Evolutionary conservation across 2,329 filamentous ascomycete species (phyloP), one percentile per base, ranked within the genome.

Genomic region (Colletotrichum phormii): DNA sequence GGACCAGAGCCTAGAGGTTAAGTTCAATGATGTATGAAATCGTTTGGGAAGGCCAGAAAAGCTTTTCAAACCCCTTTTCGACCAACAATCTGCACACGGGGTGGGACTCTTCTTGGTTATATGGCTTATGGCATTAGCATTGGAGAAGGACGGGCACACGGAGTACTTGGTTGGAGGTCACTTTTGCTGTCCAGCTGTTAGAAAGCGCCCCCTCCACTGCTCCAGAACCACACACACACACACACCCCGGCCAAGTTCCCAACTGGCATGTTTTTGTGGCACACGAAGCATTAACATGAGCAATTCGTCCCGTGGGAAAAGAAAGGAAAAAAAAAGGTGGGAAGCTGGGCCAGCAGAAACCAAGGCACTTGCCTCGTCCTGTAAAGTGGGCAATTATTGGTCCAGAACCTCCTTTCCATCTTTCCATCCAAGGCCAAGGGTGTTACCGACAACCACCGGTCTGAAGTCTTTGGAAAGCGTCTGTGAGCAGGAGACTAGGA

Each of bases 311-410:
- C 60, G 33, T 72, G 70, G 66, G n/a, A n/a, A n/a, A n/a, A n/a
- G n/a, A n/a, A n/a, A 31, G 59, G 63, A 64, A 31, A 55, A 69
- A 65, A 51, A 55, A 60, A 49, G 60, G 60, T 60, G 58, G 65
- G 61, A 59, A 60, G 60, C 49, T 55, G 33, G 33, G 33, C 65
- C n/a, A n/a, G n/a, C 46, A 55, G 35, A 70, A 69, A 64, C 29
- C 66, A 58, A 61, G 71, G 60, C 60, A 72, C 35, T 72, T 64
- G 54, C 61, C 46, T 64, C 66, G 29, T 51, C 37, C 66, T 42
- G 42, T 46, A 64, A 70, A 70, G 51, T 59, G 64, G 59, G 69
- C 69, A 68, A 46, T 68, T 64, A 63, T 68, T 72, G 69, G 69
- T 54, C 69, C 69, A 71, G 57, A 67, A 67, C 46, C 57, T 42